Base-by-base conservation (phyloP, 164 flowering plant genomes). In the Macadamia tetraphylla region DNA sequence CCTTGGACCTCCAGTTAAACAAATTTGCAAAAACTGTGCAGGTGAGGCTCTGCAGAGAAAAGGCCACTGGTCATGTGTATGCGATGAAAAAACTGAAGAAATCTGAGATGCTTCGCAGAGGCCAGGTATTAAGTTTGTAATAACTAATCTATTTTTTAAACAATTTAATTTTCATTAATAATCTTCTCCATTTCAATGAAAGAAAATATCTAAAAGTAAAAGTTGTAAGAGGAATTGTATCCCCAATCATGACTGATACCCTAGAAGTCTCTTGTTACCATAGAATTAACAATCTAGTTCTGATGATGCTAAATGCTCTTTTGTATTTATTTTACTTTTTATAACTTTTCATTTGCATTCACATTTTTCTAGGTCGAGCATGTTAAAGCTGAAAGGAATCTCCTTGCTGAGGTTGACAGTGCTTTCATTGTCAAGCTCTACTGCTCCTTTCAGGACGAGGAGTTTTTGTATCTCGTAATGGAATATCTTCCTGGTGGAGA, bases 401-500 rank as follows among this genome's bases (percentile, higher is more conserved):
- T 83, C 30, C 79, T 83, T 60, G 87, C 87, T 46, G 87, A 83
- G 75, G 85, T 83, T 65, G 87, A 79, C 65, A 83, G 87, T 66
- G 31, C 65, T 60, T 83, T 78, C 73, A 81, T 83, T 62, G 87
- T 83, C 49, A 81, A 81, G 61, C 78, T 83, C n/a, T 83, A 76
- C 68, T 83, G 81, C 63, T 83, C 87, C 58, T 83, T 83, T 66
- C 87, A 83, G 70, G 87, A 83, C 76, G 76, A 75, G 64, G 87
- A 83, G 29, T 83, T 61, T 76, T 60, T 83, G 51, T 82, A 82
- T 73, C 80, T 82, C 42, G 76, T 82, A 40, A 82, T 82, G 85
- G 83, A 82, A 66, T 82, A 83, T 72, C 82, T 83, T 67, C 84
- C 86, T 65, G 86, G 86, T 49, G 87, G 87, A 17, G 87, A 83